phyloP scores from a whole-genome alignment of 2,329 filamentous ascomycete genomes.

The Aspergillus melleus region DNA sequence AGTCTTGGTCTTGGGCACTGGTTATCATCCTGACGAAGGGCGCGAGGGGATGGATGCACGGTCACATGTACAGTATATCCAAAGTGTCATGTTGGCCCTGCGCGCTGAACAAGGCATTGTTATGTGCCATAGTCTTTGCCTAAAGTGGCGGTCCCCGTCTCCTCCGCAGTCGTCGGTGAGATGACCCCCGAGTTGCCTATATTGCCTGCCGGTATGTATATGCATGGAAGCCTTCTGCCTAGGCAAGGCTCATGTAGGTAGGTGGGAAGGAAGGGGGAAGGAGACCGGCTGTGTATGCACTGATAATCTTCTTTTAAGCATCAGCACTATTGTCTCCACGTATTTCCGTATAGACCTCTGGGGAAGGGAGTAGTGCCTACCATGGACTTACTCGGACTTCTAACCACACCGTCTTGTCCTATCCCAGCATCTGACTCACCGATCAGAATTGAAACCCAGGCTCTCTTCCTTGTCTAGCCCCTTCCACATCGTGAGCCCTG shows the following conservation, averaged over 20 bases:
- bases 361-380: background rate
- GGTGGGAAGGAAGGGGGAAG: background rate
- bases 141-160: background rate
- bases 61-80: background rate
- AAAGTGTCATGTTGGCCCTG: background rate
- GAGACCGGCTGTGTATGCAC: background rate
- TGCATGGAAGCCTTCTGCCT: constrained; percentile 4
- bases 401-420: background rate
- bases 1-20: background rate
- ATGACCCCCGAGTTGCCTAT: background rate
- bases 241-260: background rate
- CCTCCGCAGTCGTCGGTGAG: background rate
- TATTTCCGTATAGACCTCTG: background rate
- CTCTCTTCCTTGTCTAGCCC: background rate
- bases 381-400: background rate
- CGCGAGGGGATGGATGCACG: background rate
- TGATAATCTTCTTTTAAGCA: constrained; percentile 7
- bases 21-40: background rate
- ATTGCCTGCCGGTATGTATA: background rate
- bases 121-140: background rate
- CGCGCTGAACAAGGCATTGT: constrained; percentile 1
- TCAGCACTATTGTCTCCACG: background rate
- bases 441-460: background rate
- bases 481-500: background rate
- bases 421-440: background rate